A percentile compares a stretch with the other conserved stretches of the same genome.
phyloP scores from a whole-genome alignment of 768 basidiomycete genomes.

The Tylopilus felleus region DNA sequence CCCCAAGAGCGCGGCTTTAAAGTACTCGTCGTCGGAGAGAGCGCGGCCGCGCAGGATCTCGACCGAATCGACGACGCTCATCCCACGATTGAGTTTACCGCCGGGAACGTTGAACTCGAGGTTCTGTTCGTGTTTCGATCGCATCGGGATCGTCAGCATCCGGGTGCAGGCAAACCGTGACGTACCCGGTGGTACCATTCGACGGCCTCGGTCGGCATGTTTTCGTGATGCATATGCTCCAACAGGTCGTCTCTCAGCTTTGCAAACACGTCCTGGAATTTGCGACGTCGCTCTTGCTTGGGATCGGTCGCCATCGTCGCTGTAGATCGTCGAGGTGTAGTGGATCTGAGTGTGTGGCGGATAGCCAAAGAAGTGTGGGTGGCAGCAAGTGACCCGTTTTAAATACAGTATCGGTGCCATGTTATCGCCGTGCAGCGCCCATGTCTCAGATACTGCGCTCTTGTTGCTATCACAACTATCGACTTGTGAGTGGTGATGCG shows the following conservation, averaged over 20 bases:
- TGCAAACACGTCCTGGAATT: slow-evolving; percentile 72
- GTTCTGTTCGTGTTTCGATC: slow-evolving; percentile 35
- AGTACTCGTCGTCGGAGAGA: slow-evolving; percentile 81
- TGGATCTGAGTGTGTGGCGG: too few species aligned
- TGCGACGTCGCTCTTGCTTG: slow-evolving; percentile 48
- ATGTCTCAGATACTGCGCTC: background rate
- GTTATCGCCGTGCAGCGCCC: background rate
- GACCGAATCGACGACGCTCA: slow-evolving; percentile 91
- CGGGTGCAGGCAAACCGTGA: too few species aligned
- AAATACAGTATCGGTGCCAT: background rate
- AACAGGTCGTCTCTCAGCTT: slow-evolving; percentile 76
- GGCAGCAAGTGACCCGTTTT: too few species aligned
- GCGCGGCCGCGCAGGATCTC: slow-evolving; percentile 76
- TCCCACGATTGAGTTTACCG: slow-evolving; percentile 94
- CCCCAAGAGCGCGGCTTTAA: slow-evolving; percentile 82
- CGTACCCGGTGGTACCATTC: slow-evolving; percentile 73
- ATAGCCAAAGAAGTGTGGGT: too few species aligned
- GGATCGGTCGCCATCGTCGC: slow-evolving; percentile 21
- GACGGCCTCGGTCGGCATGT: slow-evolving; percentile 80
- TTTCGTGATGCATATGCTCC: slow-evolving; percentile 58
- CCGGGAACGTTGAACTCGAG: slow-evolving; percentile 94
- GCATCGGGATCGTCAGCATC: background rate
- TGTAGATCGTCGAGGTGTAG: background rate
- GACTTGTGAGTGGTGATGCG: slow-evolving; percentile 26
- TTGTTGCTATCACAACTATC: background rate